These are phyloP conservation scores for Tricholoma saponaceum DNA, from an alignment of 768 basidiomycete species.

Conservation along the genomic window DNA sequence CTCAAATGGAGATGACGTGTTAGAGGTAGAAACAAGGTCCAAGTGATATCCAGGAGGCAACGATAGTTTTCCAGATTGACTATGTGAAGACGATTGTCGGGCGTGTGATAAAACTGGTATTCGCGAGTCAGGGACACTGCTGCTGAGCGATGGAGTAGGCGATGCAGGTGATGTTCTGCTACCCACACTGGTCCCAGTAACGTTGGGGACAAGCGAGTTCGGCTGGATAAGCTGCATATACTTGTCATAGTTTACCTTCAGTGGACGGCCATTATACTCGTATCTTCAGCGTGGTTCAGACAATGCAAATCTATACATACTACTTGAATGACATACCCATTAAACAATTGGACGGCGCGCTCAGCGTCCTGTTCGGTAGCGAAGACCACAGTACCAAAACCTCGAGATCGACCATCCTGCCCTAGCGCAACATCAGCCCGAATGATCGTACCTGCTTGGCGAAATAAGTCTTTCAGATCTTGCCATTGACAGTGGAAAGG, in stretches of 20 bases:
- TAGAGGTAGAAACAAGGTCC: slow-evolving; percentile 8
- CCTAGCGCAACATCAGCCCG: slow-evolving; percentile 90
- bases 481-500: slow-evolving; percentile 98
- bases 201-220: not conserved
- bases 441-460: slow-evolving; percentile 84
- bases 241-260: slow-evolving; percentile 93
- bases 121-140: slow-evolving; percentile 7
- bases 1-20: slow-evolving; percentile 28
- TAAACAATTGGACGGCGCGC: slow-evolving; percentile 81
- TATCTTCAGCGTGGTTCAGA: slow-evolving; percentile 43
- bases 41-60: slow-evolving; percentile 9
- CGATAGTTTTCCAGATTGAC: slow-evolving; percentile 5
- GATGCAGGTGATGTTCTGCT: slow-evolving; percentile 16
- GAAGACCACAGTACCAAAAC: slow-evolving; percentile 91
- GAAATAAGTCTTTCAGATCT: slow-evolving; percentile 94
- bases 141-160: slow-evolving; percentile 11
- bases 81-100: slow-evolving; percentile 3
- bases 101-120: slow-evolving; percentile 1
- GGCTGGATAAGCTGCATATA: slow-evolving; percentile 41
- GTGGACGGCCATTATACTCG: slow-evolving; percentile 80
- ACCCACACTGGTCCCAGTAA: slow-evolving; percentile 3
- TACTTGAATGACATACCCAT: slow-evolving; percentile 58
- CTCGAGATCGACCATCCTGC: slow-evolving; percentile 82
- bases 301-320: slow-evolving; percentile 2
- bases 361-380: slow-evolving; percentile 82